Percentiles rank a stretch among this genome's conserved stretches.
Evolutionary conservation across 2,329 filamentous ascomycete species (phyloP).

Genomic region (Dichotomopilus funicola): DNA sequence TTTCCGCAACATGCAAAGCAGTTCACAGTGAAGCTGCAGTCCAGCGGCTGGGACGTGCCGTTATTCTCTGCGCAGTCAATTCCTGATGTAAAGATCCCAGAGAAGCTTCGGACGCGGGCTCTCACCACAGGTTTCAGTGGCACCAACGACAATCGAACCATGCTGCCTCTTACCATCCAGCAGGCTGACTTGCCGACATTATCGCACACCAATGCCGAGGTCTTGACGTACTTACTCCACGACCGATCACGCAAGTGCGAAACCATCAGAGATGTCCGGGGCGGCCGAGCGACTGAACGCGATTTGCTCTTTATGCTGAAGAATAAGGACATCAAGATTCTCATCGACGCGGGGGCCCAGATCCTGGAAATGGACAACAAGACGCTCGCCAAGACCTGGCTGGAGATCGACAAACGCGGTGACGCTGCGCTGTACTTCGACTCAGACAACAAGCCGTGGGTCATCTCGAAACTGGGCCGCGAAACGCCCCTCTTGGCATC

Average conservation of each 20-base stretch:
- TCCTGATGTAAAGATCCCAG: slow-evolving; percentile 4
- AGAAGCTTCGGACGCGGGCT: slow-evolving; percentile 14
- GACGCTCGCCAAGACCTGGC: slow-evolving; percentile 44
- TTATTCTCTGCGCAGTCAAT: slow-evolving; percentile 27
- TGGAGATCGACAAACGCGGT: slow-evolving; percentile 39
- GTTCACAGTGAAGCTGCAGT: slow-evolving; percentile 56
- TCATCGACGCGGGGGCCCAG: slow-evolving; percentile 60
- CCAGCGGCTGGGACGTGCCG: slow-evolving; percentile 63
- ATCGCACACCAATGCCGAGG: slow-evolving; percentile 56
- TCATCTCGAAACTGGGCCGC: slow-evolving; percentile 34
- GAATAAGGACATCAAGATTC: slow-evolving; percentile 37
- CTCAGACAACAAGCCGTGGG: slow-evolving; percentile 36
- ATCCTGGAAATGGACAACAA: slow-evolving; percentile 56
- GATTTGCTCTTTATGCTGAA: slow-evolving; percentile 38
- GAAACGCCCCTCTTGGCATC: slow-evolving; percentile 44
- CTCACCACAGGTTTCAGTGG: slow-evolving; percentile 64
- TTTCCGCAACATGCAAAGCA: slow-evolving; percentile 61
- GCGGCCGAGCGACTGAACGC: slow-evolving; percentile 38
- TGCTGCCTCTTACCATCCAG: slow-evolving; percentile 55
- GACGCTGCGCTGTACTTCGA: slow-evolving; percentile 50
- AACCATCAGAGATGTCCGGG: slow-evolving; percentile 29
- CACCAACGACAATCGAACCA: slow-evolving; percentile 57
- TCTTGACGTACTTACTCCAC: slow-evolving; percentile 53
- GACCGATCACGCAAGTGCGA: slow-evolving; percentile 46
- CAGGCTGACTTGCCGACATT: slow-evolving; percentile 54